Base-by-base conservation (phyloP, 805 yeast species). In the Candida insectorum region DNA sequence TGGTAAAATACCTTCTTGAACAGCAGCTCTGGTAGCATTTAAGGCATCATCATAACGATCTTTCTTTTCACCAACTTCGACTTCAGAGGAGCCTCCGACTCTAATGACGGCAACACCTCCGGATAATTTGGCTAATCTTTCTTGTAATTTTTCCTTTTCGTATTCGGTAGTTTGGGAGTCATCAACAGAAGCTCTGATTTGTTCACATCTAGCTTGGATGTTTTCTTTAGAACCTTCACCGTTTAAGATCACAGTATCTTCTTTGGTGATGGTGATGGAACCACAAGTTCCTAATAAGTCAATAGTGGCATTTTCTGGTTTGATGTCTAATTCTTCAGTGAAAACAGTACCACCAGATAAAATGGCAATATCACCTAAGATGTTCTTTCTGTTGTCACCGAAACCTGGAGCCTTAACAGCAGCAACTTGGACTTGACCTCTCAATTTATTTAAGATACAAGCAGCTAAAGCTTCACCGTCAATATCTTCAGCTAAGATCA, bases 381-480 rank as follows among this genome's bases (percentile, higher is more conserved):
- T 88, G 75, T 88, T 88, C 77, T 86, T 85, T 72, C 97, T 84
- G 81, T 93, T 89, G 73, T 93, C 98, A 64, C 97, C 98, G 56
- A 91, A 93, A 33, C 98, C 98, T 53, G 98, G 98, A 21, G 97
- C 96, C 75, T 89, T 91, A 48, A 93, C 96, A 50, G 93, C 94
- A 60, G 93, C 85, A 41, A 93, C 97, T 67, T 87, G 94, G 41
- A 93, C 97, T 73, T 91, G 97, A 49, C 97, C 97, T 72, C 97
- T 85, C 58, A 93, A 77, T 72, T 93, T 93, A 79, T 93, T 93
- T 62, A 93, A 76, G 52, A 93, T 83, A 69, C 97, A 88, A 46
- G 97, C 97, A 49, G 97, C 97, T 43, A 93, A 75, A 30, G 98
- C 98, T 73, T 93, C 97, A 52, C 97, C 97, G 52, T 91, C 97